These are phyloP conservation scores for Ceratocystis variospora DNA, from an alignment of 2,329 filamentous ascomycete genomes.

Conservation along the genomic window DNA sequence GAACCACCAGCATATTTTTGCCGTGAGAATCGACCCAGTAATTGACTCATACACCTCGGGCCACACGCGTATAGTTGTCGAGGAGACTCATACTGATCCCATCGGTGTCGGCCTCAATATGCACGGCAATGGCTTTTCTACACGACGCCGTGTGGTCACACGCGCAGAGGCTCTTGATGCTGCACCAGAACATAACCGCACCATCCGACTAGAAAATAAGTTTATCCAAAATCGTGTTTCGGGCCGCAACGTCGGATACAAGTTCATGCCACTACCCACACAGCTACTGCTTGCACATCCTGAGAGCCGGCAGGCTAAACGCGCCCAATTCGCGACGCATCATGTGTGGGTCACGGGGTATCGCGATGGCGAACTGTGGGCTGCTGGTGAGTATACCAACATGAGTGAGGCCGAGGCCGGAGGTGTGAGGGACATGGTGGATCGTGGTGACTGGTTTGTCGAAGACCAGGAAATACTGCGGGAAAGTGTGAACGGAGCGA, in stretches of 20 bases:
- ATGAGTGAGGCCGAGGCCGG: constrained; percentile 32
- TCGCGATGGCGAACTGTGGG: constrained; percentile 37
- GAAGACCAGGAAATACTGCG: constrained; percentile 9
- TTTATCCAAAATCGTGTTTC: constrained; percentile 34
- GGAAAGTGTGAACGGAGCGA: constrained; percentile 18
- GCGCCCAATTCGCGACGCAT: constrained; percentile 35
- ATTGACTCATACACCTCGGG: constrained; percentile 37
- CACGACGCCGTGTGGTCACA: constrained; percentile 36
- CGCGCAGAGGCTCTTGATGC: constrained; percentile 37
- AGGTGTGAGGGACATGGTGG: constrained; percentile 35
- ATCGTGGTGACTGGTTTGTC: constrained; percentile 34
- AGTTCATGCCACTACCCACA: constrained; percentile 33
- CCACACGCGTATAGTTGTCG: constrained; percentile 36
- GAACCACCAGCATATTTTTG: constrained; percentile 60
- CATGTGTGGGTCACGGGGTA: constrained; percentile 38
- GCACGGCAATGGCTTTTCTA: constrained; percentile 45
- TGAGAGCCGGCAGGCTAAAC: constrained; percentile 30
- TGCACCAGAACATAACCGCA: constrained; percentile 38
- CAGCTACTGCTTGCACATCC: constrained; percentile 36
- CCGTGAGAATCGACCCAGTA: constrained; percentile 49
- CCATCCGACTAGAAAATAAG: constrained; percentile 37
- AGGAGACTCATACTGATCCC: constrained; percentile 28
- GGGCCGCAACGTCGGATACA: constrained; percentile 38
- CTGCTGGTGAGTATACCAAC: constrained; percentile 38
- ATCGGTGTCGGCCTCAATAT: constrained; percentile 43